Percentiles rank a stretch among this genome's conserved stretches.
Evolutionary conservation across 1,284 basidiomycete genomes (phyloP).

Genomic region (Tylopilus sp.): DNA sequence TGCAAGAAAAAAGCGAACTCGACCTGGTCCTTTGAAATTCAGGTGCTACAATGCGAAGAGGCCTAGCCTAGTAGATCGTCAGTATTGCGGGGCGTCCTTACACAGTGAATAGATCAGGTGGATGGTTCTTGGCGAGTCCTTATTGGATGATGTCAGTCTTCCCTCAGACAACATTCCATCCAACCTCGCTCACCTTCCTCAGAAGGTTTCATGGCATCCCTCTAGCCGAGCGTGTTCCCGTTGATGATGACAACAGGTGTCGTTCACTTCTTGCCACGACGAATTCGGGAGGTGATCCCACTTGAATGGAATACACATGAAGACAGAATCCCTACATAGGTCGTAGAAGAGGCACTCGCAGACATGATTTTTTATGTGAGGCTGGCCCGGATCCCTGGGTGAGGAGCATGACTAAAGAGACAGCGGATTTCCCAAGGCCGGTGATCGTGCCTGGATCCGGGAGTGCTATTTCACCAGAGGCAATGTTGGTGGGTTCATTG

Average conservation of each 20-base stretch:
- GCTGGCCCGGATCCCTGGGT: constrained; percentile 53
- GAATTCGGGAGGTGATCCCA: constrained; percentile 48
- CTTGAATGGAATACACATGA: constrained; percentile 38
- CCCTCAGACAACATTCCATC: too few relatives aligned
- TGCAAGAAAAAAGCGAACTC: too few relatives aligned
- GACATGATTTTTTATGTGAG: constrained; percentile 33
- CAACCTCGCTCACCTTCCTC: constrained; percentile 40
- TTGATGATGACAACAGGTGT: constrained; percentile 59
- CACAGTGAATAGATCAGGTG: too few relatives aligned
- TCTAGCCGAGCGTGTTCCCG: constrained; percentile 61
- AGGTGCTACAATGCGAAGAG: too few relatives aligned
- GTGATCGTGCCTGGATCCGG: constrained; percentile 25
- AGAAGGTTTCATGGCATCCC: constrained; percentile 44
- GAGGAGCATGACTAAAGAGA: constrained; percentile 25
- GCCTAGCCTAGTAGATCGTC: too few relatives aligned
- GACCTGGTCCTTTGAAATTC: too few relatives aligned
- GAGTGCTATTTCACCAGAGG: constrained; percentile 15
- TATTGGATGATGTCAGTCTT: too few relatives aligned
- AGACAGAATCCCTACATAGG: constrained; percentile 42
- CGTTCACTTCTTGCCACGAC: constrained; percentile 60
- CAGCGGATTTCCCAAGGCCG: constrained; percentile 32
- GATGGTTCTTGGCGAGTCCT: too few relatives aligned
- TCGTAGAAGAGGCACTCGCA: constrained; percentile 31
- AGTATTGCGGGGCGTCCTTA: too few relatives aligned
- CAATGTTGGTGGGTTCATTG: constrained; percentile 1